phyloP scores from a whole-genome alignment of 177 flowering plant genomes.

The Tripterygium wilfordii region DNA sequence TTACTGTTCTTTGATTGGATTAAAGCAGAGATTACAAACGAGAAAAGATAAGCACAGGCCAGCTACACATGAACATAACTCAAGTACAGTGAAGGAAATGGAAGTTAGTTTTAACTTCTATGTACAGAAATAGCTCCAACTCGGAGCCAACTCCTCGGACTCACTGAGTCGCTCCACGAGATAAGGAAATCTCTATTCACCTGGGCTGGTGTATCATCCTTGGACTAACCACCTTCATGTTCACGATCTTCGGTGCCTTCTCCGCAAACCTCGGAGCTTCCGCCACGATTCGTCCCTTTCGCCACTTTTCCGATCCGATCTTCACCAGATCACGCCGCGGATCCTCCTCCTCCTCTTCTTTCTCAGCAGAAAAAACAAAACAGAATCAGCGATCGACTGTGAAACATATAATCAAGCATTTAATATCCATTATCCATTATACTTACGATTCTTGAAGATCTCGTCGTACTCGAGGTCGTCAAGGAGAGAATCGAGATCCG shows the following conservation, averaged over 20 bases:
- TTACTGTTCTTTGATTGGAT: no score
- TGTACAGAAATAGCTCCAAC: no score
- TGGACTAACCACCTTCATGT: constrained; percentile 56
- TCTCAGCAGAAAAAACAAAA: constrained; percentile 13
- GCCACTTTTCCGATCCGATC: constrained; percentile 45
- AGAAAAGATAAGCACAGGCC: no score
- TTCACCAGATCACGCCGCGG: constrained; percentile 34
- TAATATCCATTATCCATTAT: no score
- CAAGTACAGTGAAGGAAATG: no score
- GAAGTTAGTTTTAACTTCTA: no score
- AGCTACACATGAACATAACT: no score
- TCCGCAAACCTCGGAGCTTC: constrained; percentile 35
- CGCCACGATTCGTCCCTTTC: constrained; percentile 21
- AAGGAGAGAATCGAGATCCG: constrained; percentile 32
- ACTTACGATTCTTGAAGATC: constrained; percentile 11
- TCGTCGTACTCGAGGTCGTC: constrained; percentile 1
- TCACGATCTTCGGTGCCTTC: constrained; percentile 81
- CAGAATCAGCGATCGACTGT: not conserved
- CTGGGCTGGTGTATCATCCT: constrained; percentile 83
- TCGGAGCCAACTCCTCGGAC: no score
- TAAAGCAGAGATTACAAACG: no score
- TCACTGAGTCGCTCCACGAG: not conserved
- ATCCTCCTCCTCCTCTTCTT: constrained; percentile 24
- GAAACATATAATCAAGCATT: no score
- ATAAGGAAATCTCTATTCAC: constrained; percentile 17